phyloP scores from a whole-genome alignment of 2,329 filamentous ascomycete species.

The Thermoascus crustaceus region DNA sequence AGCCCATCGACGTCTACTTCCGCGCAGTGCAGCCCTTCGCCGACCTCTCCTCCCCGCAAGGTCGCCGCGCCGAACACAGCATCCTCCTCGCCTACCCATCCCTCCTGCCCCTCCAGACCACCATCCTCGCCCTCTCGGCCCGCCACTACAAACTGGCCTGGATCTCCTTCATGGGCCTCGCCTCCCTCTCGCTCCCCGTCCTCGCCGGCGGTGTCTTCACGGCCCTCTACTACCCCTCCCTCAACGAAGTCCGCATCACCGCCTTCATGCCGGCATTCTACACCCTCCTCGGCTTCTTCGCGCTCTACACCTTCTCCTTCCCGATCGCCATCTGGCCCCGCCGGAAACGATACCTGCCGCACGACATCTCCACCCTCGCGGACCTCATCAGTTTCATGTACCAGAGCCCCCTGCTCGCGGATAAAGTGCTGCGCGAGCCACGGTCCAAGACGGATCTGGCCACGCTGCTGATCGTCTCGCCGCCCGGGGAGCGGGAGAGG shows the following conservation, averaged over 20 bases:
- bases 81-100: slow-evolving; percentile 51
- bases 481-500: slow-evolving; percentile 28
- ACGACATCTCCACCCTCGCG: slow-evolving; percentile 62
- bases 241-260: slow-evolving; percentile 50
- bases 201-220: slow-evolving; percentile 56
- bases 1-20: slow-evolving; percentile 53
- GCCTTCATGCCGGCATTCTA: slow-evolving; percentile 67
- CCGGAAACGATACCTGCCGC: slow-evolving; percentile 59
- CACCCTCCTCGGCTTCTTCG: slow-evolving; percentile 62
- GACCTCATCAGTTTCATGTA: slow-evolving; percentile 72
- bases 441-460: slow-evolving; percentile 61
- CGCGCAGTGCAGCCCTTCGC: slow-evolving; percentile 53
- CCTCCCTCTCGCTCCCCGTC: slow-evolving; percentile 48
- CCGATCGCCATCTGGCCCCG: slow-evolving; percentile 53
- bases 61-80: slow-evolving; percentile 47
- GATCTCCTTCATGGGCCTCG: slow-evolving; percentile 46
- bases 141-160: slow-evolving; percentile 51
- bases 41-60: slow-evolving; percentile 43
- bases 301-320: slow-evolving; percentile 60
- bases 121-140: slow-evolving; percentile 45
- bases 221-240: slow-evolving; percentile 47
- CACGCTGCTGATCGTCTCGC: slow-evolving; percentile 54
- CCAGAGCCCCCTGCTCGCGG: slow-evolving; percentile 61
- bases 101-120: slow-evolving; percentile 45
- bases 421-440: slow-evolving; percentile 64